phyloP scores from a whole-genome alignment of 306 rosid genomes.

The Trifolium fragiferum region DNA sequence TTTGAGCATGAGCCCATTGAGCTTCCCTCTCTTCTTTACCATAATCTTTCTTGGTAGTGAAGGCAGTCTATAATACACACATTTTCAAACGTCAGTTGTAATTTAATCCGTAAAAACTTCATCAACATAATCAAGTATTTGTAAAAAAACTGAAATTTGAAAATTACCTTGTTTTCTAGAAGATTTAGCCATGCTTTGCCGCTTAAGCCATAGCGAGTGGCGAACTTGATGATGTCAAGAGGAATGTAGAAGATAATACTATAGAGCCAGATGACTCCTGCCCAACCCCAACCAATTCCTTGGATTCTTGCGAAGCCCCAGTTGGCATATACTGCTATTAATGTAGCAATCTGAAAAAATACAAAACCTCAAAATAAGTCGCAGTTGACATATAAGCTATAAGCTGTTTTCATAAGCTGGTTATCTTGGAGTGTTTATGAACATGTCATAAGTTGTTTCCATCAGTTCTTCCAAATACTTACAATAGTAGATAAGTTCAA shows the following conservation, averaged over 20 bases:
- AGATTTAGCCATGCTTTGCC: slow-evolving; percentile 94
- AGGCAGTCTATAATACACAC: slow-evolving; percentile 72
- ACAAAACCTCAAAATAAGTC: slow-evolving; percentile 9
- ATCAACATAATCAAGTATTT: neutral
- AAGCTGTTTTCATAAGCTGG: neutral
- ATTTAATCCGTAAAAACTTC: neutral
- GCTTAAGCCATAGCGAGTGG: slow-evolving; percentile 81
- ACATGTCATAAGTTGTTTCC: neutral
- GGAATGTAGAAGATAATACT: slow-evolving; percentile 83
- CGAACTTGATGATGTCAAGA: slow-evolving; percentile 77
- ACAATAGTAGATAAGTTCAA: neutral
- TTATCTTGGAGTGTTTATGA: neutral
- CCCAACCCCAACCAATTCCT: slow-evolving; percentile 98
- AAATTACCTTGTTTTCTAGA: slow-evolving; percentile 84
- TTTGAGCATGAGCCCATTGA: slow-evolving; percentile 99
- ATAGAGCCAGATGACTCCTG: slow-evolving; percentile 95
- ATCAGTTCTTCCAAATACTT: neutral
- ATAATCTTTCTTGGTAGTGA: slow-evolving; percentile 97
- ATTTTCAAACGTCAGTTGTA: slow-evolving; percentile 25
- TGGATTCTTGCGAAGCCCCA: slow-evolving; percentile 90
- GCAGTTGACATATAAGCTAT: neutral
- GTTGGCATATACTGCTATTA: slow-evolving; percentile 86
- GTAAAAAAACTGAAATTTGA: neutral
- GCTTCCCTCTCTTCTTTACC: slow-evolving; percentile 97
- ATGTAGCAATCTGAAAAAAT: slow-evolving; percentile 72